phyloP scores from a whole-genome alignment of 1,284 basidiomycete genomes.

The Trametes sp. region DNA sequence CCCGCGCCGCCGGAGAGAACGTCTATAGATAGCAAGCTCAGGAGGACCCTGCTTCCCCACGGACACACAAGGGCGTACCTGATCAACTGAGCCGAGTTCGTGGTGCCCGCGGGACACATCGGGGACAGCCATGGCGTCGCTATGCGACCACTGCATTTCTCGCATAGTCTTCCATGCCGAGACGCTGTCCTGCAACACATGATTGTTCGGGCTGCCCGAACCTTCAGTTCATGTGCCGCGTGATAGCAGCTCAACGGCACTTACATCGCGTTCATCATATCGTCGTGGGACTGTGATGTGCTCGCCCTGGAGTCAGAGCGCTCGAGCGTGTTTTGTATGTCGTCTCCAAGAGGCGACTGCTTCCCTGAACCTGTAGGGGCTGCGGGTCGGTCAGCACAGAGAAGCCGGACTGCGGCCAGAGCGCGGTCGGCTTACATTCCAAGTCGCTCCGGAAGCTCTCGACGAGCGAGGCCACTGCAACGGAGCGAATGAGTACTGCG shows the following conservation, averaged over 20 bases:
- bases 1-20: slow-evolving; percentile 30
- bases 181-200: slow-evolving; percentile 36
- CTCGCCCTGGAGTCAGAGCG: slow-evolving; percentile 32
- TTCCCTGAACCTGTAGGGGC: slow-evolving; percentile 29
- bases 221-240: slow-evolving; percentile 14
- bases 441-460: slow-evolving; percentile 32
- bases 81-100: slow-evolving; percentile 33
- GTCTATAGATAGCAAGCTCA: slow-evolving; percentile 26
- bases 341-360: slow-evolving; percentile 31
- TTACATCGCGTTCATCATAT: slow-evolving; percentile 32
- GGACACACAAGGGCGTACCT: slow-evolving; percentile 28
- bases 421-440: slow-evolving; percentile 26
- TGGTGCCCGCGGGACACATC: slow-evolving; percentile 31
- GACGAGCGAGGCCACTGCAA: slow-evolving; percentile 39
- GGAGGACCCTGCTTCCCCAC: neutral
- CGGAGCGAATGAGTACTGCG: slow-evolving; percentile 9
- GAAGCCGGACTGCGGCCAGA: neutral
- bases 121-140: slow-evolving; percentile 33
- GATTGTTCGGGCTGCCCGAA: slow-evolving; percentile 27
- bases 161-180: slow-evolving; percentile 38
- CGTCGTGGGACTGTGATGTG: slow-evolving; percentile 32
- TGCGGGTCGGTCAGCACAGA: slow-evolving; percentile 13
- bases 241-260: slow-evolving; percentile 12
- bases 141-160: slow-evolving; percentile 39
- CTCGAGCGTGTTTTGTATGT: slow-evolving; percentile 28